Evolutionary conservation across 2,329 filamentous ascomycete species (phyloP), one percentile per base, ranked within the genome.

Genomic region (Pseudopithomyces maydicus): DNA sequence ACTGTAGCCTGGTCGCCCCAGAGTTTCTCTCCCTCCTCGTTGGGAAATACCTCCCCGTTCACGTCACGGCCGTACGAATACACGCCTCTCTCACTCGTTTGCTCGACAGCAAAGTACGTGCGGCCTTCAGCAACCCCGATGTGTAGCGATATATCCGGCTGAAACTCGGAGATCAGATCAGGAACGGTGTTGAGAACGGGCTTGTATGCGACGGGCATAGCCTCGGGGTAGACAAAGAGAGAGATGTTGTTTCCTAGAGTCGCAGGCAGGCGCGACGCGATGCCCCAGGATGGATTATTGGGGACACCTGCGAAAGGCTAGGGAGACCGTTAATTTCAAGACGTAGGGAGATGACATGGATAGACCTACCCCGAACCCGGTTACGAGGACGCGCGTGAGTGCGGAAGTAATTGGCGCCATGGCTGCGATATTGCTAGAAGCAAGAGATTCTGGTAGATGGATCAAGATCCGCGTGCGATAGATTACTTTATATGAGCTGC

Each of bases 271-370:
- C 80, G 80, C 20, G 81, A 82, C 48, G 89, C 87, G 71, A 96
- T 93, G 70, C 92, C 85, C 83, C 86, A 93, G 1, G 91, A 91
- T 6, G 92, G 91, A 72, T 96, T 96, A 61, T 89, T 78, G 26
- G 88, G 85, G 69, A 68, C 88, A 35, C 87, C 81, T 68, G 88
- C 87, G 75, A 95, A 96, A 1, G 92, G 88, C 90, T 94, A n/a
- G 62, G 38, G 14, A 10, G 35, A 6, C 42, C 10, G 23, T 54
- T 29, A 43, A 32, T 52, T 17, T 42, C 10, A 38, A 15, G 32
- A 17, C 10, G 33, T 54, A 6, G 3, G 19, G 19, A 14, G n/a
- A 39, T 47, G 43, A 20, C 19, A 29, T 43, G 11, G 7, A 29
- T 29, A 52, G 10, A 46, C 74, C 57, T 70, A 78, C 76, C 47